Conservation (phyloP, 345 rosid species). For the Limnanthes douglasii region DNA sequence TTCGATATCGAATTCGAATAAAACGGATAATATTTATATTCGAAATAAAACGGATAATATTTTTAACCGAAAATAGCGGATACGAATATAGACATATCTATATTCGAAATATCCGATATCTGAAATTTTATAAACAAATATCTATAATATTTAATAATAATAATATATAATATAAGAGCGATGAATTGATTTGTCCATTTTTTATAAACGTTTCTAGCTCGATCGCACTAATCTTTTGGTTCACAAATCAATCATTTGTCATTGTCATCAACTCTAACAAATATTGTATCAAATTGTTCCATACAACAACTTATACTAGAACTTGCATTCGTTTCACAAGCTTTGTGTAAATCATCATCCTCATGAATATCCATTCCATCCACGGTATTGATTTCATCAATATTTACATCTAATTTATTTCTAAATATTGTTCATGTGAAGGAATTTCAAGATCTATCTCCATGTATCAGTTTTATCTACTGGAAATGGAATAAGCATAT, state of each 20-base stretch:
- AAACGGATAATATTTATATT: too few relatives aligned
- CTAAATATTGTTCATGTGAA: constrained; percentile 1
- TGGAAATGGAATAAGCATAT: too few relatives aligned
- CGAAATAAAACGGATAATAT: too few relatives aligned
- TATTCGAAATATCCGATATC: too few relatives aligned
- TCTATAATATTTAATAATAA: too few relatives aligned
- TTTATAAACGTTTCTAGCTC: constrained; percentile 20
- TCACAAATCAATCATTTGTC: background rate
- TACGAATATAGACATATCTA: too few relatives aligned
- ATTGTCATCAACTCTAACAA: background rate
- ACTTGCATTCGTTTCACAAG: constrained; percentile 9
- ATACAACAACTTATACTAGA: background rate
- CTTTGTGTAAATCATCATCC: constrained; percentile 2
- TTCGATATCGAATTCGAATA: too few relatives aligned
- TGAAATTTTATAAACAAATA: too few relatives aligned
- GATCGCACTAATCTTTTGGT: constrained; percentile 9
- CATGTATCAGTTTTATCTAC: too few relatives aligned
- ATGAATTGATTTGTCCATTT: constrained; percentile 22
- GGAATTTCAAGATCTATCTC: constrained; percentile 5
- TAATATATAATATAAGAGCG: too few relatives aligned
- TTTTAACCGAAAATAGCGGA: too few relatives aligned
- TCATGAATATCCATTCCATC: constrained; percentile 11
- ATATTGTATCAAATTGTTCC: constrained; percentile 3
- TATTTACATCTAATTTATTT: background rate
- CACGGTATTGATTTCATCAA: background rate